Evolutionary conservation across 306 rosid genomes (phyloP), one percentile per base, ranked within the genome.

Genomic region (Gillenia trifoliata): DNA sequence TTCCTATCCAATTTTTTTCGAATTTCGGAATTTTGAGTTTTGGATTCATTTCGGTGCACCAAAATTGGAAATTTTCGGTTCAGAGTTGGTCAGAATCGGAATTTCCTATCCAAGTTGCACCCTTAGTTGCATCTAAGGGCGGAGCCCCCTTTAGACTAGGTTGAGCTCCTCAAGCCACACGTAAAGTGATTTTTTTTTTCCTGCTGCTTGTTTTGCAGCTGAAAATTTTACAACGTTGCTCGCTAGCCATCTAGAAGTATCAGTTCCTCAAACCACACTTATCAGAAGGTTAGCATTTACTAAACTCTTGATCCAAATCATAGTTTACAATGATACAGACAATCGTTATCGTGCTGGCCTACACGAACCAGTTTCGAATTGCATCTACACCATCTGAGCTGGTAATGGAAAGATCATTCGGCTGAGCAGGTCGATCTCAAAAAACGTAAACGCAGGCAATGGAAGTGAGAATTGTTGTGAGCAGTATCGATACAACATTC

Each of bases 401-500:
- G 50, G 26, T 52, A 43, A 13, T 43, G 50, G 31, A 68, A 62
- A 19, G 34, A 47, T 50, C 36, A 43, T 60, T 43, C 17, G 26
- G 23, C 6, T 33, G 64, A 13, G 28, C 23, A 50, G 61, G 54
- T 56, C 11, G 6, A 47, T 79, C 74, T 87, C 78, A 93, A 73
- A 93, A 93, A 36, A 81, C 65, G 81, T 81, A 85, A 54, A 43
- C 33, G 82, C 91, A 87, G 69, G 89, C 89, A 4, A 88, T 22
- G 50, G 96, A 77, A 60, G 96, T 88, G 71, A 89, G 74, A 70
- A 88, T 26, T 33, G 93, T 31, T 81, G 98, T 93, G 78, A 93
- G 72, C 73, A 91, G 54, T 74, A 93, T 69, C 0, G 98, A 89
- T 38, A 89, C 94, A 41, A 79, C 74, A 81, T 93, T 93, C 79